phyloP scores from a whole-genome alignment of 108 stramenopile genomes.

The Craspedostauros australis region DNA sequence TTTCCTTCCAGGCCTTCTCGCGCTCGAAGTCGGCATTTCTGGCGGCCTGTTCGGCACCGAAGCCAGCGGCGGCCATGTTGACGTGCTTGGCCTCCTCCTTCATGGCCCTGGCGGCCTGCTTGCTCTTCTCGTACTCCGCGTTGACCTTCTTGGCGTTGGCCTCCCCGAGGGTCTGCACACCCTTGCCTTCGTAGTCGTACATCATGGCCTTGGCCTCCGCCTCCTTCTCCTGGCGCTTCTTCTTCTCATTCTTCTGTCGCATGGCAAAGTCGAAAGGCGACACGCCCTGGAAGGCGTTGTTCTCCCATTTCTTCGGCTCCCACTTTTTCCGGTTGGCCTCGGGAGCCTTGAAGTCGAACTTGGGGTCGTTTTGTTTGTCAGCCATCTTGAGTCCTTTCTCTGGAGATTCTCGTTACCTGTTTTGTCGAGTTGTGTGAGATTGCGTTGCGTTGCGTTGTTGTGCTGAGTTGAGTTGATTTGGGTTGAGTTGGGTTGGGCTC shows the following conservation, averaged over 20 bases:
- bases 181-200: slow-evolving; percentile 31
- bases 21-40: slow-evolving; percentile 24
- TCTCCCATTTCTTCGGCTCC: slow-evolving; percentile 32
- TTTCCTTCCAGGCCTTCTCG: slow-evolving; percentile 26
- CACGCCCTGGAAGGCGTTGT: slow-evolving; percentile 33
- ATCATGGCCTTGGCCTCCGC: slow-evolving; percentile 24
- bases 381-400: slow-evolving; percentile 3
- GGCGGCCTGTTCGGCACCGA: slow-evolving; percentile 25
- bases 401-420: too few species aligned
- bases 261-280: slow-evolving; percentile 39
- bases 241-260: slow-evolving; percentile 35
- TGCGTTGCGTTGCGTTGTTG: too few species aligned
- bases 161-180: slow-evolving; percentile 19
- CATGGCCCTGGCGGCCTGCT: slow-evolving; percentile 14
- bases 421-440: too few species aligned
- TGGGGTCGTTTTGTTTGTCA: slow-evolving; percentile 24
- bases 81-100: slow-evolving; percentile 23
- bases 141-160: slow-evolving; percentile 20
- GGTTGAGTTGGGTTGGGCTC: too few species aligned
- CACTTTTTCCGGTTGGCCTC: slow-evolving; percentile 37
- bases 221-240: slow-evolving; percentile 29
- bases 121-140: slow-evolving; percentile 11
- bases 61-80: slow-evolving; percentile 30
- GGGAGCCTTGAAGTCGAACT: slow-evolving; percentile 34
- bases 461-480: too few species aligned